Evolutionary conservation across 2,329 filamentous ascomycete species (phyloP).

Genomic region (Xylariales sp.): DNA sequence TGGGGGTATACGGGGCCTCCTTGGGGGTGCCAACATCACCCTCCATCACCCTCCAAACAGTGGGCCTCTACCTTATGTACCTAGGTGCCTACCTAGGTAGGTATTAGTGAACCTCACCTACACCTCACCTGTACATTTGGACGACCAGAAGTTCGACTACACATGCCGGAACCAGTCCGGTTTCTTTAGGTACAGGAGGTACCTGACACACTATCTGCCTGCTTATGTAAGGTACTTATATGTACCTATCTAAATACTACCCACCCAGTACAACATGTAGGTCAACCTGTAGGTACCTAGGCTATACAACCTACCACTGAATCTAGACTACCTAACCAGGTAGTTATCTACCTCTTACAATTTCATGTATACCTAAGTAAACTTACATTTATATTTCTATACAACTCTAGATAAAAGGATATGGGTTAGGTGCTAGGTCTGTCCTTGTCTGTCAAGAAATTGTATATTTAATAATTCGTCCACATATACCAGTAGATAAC

Average conservation of each 20-base stretch:
- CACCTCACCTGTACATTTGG: slow-evolving; percentile 9
- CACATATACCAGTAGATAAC: neutral
- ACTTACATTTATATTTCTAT: too few species aligned
- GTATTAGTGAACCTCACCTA: slow-evolving; percentile 8
- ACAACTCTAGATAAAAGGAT: too few species aligned
- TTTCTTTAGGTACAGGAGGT: slow-evolving; percentile 1
- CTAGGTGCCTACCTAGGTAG: too few species aligned
- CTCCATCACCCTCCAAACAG: neutral
- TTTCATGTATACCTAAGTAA: too few species aligned
- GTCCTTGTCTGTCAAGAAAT: too few species aligned
- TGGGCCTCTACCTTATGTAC: slow-evolving; percentile 14
- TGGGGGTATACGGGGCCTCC: slow-evolving; percentile 30
- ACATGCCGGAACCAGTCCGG: slow-evolving; percentile 24
- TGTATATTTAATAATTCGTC: neutral
- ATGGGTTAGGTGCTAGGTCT: too few species aligned
- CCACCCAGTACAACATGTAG: too few species aligned
- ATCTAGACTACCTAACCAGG: too few species aligned
- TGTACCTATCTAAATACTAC: too few species aligned
- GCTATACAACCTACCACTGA: too few species aligned
- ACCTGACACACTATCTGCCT: neutral
- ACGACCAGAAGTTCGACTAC: slow-evolving; percentile 2
- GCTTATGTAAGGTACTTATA: too few species aligned
- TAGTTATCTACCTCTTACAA: neutral
- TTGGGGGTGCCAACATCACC: slow-evolving; percentile 31
- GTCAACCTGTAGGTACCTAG: too few species aligned